Percentiles rank a stretch among this genome's conserved stretches.
phyloP scores from a whole-genome alignment of 2,329 filamentous ascomycete genomes.

The Cordyceps pruinosa region DNA sequence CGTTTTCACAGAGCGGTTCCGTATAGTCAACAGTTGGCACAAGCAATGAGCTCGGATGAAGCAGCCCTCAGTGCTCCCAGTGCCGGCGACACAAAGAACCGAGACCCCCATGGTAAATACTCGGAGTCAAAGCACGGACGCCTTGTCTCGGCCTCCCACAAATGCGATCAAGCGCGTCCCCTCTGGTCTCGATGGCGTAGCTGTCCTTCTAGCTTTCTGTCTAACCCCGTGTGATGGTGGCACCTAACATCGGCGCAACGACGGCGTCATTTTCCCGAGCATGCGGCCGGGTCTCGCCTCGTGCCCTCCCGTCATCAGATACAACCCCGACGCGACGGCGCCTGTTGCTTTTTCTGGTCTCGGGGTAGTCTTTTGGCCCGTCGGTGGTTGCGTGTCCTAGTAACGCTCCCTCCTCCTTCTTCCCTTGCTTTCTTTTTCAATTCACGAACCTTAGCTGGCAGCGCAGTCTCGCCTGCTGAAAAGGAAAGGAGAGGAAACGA shows the following conservation, averaged over 20 bases:
- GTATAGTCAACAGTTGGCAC: neutral
- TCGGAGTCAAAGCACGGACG: neutral
- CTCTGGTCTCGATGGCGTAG: neutral
- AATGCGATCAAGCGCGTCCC: neutral
- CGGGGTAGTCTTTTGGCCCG: neutral
- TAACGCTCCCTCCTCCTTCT: neutral
- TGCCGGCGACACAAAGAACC: too few relatives aligned
- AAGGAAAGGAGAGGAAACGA: neutral
- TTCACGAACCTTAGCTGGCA: too few relatives aligned
- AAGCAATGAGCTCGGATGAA: too few relatives aligned
- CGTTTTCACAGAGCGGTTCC: neutral
- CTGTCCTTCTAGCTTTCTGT: too few relatives aligned
- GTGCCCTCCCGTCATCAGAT: conserved; percentile 3
- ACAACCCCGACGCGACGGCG: neutral
- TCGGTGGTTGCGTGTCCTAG: neutral
- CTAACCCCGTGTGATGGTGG: too few relatives aligned
- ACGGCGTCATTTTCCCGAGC: neutral
- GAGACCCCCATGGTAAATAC: too few relatives aligned
- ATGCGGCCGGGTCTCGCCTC: neutral
- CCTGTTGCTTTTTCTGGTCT: neutral
- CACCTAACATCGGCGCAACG: neutral
- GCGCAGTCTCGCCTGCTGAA: neutral
- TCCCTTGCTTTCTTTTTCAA: neutral
- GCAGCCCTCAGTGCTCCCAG: too few relatives aligned
- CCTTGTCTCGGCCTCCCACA: neutral